Base-by-base conservation (phyloP, 2,329 filamentous ascomycete genomes). In the Sclerotiophoma versabilis region DNA sequence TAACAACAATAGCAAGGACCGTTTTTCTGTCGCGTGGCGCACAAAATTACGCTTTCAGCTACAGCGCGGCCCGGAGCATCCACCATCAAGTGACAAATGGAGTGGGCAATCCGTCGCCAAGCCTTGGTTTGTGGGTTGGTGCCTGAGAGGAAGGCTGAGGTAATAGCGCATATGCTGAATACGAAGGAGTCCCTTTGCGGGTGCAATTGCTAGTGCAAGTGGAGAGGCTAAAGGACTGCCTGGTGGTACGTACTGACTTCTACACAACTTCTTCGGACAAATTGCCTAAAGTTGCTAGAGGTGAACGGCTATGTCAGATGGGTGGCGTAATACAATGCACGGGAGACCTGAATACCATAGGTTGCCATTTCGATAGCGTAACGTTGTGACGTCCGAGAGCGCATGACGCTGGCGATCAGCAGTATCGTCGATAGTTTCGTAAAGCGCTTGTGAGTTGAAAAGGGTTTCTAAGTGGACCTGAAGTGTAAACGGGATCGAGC, bases 21-120 rank as follows among this genome's bases (percentile, higher is more conserved):
- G 26, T 47, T 48, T 37, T 32, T 19, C n/a, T 38, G 42, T 60
- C 39, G 49, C 45, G 45, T 52, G 59, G 53, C 45, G 38, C 25
- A 32, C 50, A 27, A 41, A 44, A 46, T 43, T 53, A 58, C 51
- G 45, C 46, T 49, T 53, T 57, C 49, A 53, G 53, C 55, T 62
- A 60, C 57, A 62, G 57, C 45, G 55, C 61, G 61, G 61, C 49
- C 54, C 59, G 57, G 45, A 56, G 50, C 44, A 55, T 62, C 55
- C 34, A 62, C 33, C 32, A 29, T 14, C 23, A 49, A 26, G 43
- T 47, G 56, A 58, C 43, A 45, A 51, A 45, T 36, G 49, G 46
- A 20, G 49, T 42, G 38, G 30, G 34, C 29, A 29, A 52, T 34
- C n/a, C 32, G 30, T 51, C 41, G 34, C 47, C 23, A 33, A 39